Evolutionary conservation across 345 rosid species (phyloP).

Genomic region (Heritiera fomes): DNA sequence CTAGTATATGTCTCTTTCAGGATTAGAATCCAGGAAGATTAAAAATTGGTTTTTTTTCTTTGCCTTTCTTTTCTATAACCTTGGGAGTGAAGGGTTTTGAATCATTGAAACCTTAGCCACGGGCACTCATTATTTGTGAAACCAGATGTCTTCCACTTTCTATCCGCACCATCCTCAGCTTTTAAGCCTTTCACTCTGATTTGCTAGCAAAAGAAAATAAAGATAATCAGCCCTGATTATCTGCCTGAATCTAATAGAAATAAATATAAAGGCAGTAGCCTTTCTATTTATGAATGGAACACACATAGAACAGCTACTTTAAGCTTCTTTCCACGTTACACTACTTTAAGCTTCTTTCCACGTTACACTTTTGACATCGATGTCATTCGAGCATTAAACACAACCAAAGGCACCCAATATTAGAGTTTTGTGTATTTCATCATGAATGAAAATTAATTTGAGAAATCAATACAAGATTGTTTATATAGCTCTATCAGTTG

Average conservation of each 20-base stretch:
- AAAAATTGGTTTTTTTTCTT: neutral
- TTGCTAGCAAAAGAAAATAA: neutral
- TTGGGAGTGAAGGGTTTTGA: neutral
- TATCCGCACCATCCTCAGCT: neutral
- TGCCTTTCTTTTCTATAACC: neutral
- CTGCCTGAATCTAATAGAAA: neutral
- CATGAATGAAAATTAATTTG: too few species aligned
- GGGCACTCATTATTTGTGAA: constrained; percentile 8
- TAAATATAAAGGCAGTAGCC: neutral
- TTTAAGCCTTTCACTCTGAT: neutral
- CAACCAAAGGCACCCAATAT: neutral
- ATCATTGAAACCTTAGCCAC: constrained; percentile 1
- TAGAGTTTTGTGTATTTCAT: too few species aligned
- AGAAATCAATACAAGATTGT: too few species aligned
- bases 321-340: neutral
- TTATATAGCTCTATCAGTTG: too few species aligned
- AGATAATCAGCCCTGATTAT: neutral
- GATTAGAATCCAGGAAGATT: neutral
- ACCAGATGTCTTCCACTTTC: constrained; percentile 18
- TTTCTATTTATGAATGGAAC: neutral
- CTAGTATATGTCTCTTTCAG: constrained; percentile 12
- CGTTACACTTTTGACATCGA: neutral
- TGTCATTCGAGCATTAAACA: constrained; percentile 8
- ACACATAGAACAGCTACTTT: neutral
- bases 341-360: neutral